Evolutionary conservation across 2,329 filamentous ascomycete genomes (phyloP).

Genomic region (Penicillium sp.): DNA sequence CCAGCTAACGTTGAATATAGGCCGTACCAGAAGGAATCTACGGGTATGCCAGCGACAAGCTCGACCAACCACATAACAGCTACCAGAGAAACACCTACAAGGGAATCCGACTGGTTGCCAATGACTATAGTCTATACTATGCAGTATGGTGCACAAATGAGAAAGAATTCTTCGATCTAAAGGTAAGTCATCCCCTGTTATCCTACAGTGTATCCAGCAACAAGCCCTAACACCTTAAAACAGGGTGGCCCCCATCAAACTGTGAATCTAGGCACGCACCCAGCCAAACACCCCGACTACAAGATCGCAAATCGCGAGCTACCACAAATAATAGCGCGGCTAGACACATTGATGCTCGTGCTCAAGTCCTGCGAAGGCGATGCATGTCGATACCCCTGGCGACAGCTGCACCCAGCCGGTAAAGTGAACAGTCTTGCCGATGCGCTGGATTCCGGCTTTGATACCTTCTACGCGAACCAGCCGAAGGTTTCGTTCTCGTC

Average conservation of each 20-base stretch:
- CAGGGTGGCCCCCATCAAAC: slow-evolving; percentile 56
- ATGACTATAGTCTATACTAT: slow-evolving; percentile 63
- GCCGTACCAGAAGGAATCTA: slow-evolving; percentile 32
- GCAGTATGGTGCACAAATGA: slow-evolving; percentile 69
- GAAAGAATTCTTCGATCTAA: slow-evolving; percentile 65
- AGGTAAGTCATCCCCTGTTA: slow-evolving; percentile 37
- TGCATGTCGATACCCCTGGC: slow-evolving; percentile 59
- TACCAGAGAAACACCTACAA: slow-evolving; percentile 61
- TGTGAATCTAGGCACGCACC: slow-evolving; percentile 43
- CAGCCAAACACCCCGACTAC: slow-evolving; percentile 15
- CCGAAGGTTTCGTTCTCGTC: slow-evolving; percentile 53
- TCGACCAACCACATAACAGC: slow-evolving; percentile 15
- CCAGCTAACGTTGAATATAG: slow-evolving; percentile 7
- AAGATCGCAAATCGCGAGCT: slow-evolving; percentile 24
- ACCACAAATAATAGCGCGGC: slow-evolving; percentile 48
- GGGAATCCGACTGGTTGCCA: slow-evolving; percentile 54
- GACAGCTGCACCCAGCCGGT: slow-evolving; percentile 55
- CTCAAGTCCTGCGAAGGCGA: slow-evolving; percentile 60
- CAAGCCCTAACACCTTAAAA: background rate
- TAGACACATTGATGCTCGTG: slow-evolving; percentile 61
- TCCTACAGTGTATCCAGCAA: background rate
- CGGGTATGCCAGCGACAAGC: slow-evolving; percentile 25
- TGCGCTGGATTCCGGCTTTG: slow-evolving; percentile 51
- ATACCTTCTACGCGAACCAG: slow-evolving; percentile 56
- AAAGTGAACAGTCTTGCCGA: slow-evolving; percentile 53